Percentiles rank a stretch among this genome's conserved stretches.
These are phyloP conservation scores for Beta lomatogona DNA, from an alignment of 179 eudicot species.

Conservation along the genomic window DNA sequence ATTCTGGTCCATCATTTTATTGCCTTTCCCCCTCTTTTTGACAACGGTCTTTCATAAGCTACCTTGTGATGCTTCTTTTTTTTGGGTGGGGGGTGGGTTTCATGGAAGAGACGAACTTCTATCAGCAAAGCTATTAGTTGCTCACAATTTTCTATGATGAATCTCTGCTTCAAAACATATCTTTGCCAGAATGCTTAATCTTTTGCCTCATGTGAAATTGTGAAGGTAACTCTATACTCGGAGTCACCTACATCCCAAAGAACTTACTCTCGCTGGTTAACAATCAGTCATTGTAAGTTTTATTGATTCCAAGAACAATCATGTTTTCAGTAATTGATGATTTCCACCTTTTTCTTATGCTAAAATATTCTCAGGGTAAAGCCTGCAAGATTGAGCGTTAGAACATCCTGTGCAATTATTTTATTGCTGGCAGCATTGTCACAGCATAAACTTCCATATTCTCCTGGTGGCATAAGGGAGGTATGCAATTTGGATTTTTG, in stretches of 20 bases:
- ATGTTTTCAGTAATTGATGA: neutral
- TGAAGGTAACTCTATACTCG: constrained; percentile 55
- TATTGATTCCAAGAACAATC: neutral
- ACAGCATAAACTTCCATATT: constrained; percentile 52
- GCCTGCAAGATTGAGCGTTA: constrained; percentile 43
- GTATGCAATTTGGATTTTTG: constrained; percentile 30
- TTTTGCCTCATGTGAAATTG: constrained; percentile 19
- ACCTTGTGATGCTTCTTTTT: no score
- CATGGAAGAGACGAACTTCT: no score
- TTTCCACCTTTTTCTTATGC: constrained; percentile 9
- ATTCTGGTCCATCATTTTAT: no score
- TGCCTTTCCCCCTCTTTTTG: no score
- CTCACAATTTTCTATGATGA: neutral
- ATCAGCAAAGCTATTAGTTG: no score
- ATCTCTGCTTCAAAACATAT: neutral
- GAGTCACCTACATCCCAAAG: constrained; percentile 41
- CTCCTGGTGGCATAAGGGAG: constrained; percentile 32
- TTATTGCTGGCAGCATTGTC: constrained; percentile 48
- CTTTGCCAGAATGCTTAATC: neutral
- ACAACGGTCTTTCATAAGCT: no score
- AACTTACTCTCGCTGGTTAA: constrained; percentile 43
- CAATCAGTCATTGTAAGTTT: constrained; percentile 51
- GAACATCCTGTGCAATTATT: constrained; percentile 43
- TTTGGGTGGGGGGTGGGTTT: no score
- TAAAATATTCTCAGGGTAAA: constrained; percentile 36